These are phyloP conservation scores for Fusarium sp. DNA, from an alignment of 2,329 filamentous ascomycete genomes.

Conservation along the genomic window DNA sequence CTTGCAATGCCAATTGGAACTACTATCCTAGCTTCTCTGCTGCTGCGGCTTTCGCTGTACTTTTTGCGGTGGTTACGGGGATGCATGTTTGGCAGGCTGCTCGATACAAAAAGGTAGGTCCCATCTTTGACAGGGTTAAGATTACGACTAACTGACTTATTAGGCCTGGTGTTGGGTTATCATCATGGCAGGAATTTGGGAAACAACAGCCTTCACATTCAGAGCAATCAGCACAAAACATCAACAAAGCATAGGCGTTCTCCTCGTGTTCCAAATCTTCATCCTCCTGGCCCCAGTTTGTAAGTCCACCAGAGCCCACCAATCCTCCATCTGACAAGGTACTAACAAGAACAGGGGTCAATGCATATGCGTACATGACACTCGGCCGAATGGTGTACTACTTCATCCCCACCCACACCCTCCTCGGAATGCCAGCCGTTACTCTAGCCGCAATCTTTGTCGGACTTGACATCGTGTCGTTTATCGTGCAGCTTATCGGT, in stretches of 20 bases:
- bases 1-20: constrained; percentile 48
- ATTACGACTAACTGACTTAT: not conserved
- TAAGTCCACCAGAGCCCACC: constrained; percentile 6
- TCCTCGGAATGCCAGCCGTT: constrained; percentile 54
- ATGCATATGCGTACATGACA: constrained; percentile 61
- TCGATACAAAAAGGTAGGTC: constrained; percentile 41
- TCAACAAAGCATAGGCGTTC: constrained; percentile 31
- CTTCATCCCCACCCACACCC: constrained; percentile 52
- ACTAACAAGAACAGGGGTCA: constrained; percentile 52
- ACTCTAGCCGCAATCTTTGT: constrained; percentile 55
- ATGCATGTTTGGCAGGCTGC: constrained; percentile 41
- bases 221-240: constrained; percentile 38
- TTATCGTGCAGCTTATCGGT: constrained; percentile 51
- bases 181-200: constrained; percentile 51
- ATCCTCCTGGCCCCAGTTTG: constrained; percentile 41
- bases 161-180: constrained; percentile 53
- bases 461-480: constrained; percentile 54
- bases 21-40: constrained; percentile 51
- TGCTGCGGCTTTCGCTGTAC: constrained; percentile 44
- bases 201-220: constrained; percentile 40
- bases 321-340: accelerated
- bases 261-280: constrained; percentile 42
- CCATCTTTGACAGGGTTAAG: not conserved
- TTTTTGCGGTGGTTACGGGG: constrained; percentile 41
- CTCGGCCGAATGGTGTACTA: constrained; percentile 60